phyloP scores from a whole-genome alignment of 1,284 basidiomycete genomes.

The Ganoderma resinaceum region DNA sequence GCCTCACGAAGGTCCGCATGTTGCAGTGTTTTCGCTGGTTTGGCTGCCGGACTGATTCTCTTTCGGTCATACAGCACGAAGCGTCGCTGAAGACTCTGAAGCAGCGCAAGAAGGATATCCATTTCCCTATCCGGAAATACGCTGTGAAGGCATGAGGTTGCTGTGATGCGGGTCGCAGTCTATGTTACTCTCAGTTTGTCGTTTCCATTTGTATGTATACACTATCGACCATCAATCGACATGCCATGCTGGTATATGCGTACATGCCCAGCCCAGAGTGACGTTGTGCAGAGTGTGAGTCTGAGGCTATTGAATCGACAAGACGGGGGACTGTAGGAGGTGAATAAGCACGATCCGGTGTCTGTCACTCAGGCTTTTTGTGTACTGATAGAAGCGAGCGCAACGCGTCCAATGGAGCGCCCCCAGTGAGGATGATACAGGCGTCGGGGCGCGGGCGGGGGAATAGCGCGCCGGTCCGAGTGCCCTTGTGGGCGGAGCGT shows the following conservation, averaged over 20 bases:
- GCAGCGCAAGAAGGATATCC: conserved; percentile 92
- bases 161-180: conserved; percentile 26
- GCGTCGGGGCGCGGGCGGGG: not conserved
- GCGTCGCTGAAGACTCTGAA: conserved; percentile 84
- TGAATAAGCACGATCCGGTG: not conserved
- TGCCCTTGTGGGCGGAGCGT: not conserved
- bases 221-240: conserved; percentile 43
- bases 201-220: conserved; percentile 50
- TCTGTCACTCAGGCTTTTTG: not conserved
- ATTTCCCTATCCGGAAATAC: conserved; percentile 90
- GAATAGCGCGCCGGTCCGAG: not conserved
- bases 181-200: conserved; percentile 39
- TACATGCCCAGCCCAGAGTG: conserved; percentile 22
- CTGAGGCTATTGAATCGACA: not conserved
- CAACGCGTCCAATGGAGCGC: not conserved
- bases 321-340: not conserved
- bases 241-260: conserved; percentile 43
- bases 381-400: not conserved
- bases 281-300: conserved; percentile 11
- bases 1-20: conserved; percentile 83
- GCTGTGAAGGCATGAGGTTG: conserved; percentile 79
- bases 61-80: conserved; percentile 69
- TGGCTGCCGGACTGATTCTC: not conserved
- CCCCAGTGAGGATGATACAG: not conserved
- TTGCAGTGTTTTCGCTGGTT: not conserved